These are phyloP conservation scores for Jacaranda mimosifolia DNA, from an alignment of 257 asterid species.

Conservation along the genomic window DNA sequence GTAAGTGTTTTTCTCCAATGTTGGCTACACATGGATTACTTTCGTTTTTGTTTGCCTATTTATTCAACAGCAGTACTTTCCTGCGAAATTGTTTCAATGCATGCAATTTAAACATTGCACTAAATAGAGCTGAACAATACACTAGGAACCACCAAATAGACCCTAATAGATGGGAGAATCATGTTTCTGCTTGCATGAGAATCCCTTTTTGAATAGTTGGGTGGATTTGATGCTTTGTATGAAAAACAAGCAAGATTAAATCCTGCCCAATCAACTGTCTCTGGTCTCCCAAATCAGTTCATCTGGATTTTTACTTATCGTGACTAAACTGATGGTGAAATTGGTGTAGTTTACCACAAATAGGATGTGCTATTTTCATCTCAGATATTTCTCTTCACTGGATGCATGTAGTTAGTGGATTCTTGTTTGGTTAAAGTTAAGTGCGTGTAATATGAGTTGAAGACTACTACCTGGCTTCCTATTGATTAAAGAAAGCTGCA, in stretches of 20 bases:
- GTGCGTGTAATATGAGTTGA: slow-evolving; percentile 10
- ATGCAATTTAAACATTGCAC: neutral
- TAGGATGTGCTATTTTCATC: neutral
- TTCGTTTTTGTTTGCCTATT: slow-evolving; percentile 11
- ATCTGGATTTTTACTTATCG: neutral
- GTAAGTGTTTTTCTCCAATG: neutral
- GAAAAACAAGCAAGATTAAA: neutral
- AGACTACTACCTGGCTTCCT: neutral
- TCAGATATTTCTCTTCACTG: neutral
- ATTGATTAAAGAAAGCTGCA: neutral
- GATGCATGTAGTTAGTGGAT: neutral
- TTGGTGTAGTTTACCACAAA: neutral
- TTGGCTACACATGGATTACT: slow-evolving; percentile 9
- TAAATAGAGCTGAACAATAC: slow-evolving; percentile 1
- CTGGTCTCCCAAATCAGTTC: neutral
- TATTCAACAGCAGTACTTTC: neutral
- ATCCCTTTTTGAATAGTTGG: neutral
- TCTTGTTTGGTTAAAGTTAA: slow-evolving; percentile 14
- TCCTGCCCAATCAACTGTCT: neutral
- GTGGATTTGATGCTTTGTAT: neutral
- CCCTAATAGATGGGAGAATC: neutral
- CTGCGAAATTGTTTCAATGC: too few species aligned
- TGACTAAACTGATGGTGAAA: slow-evolving; percentile 9
- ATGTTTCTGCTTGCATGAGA: neutral
- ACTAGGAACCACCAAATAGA: neutral